Base-by-base conservation (phyloP, 164 flowering plant genomes). In the Houttuynia cordata region DNA sequence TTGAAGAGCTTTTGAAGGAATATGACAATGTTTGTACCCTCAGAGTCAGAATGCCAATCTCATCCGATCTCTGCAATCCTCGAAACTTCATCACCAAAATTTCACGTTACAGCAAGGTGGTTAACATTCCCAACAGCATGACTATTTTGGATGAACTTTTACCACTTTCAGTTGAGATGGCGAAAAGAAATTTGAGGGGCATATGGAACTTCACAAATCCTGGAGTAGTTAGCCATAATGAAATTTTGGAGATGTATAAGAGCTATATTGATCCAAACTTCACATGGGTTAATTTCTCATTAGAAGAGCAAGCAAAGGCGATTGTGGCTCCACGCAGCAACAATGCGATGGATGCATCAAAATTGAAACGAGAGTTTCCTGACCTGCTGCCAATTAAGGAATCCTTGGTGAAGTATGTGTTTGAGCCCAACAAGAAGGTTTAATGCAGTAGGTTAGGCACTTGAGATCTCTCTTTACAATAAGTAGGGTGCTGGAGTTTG, bases 171-270 rank as follows among this genome's bases (percentile, higher is more conserved):
- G 70, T 83, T 54, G 86, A 83, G 79, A 83, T 83, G 88, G 88
- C 86, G 25, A 83, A 83, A 68, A 60, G 84, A 58, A 80, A 81
- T 69, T 67, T 72, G 66, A 77, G 68, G 62, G 88, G 88, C 0
- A 80, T 83, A 24, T 83, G 81, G 81, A 83, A 83, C 76, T 83
- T 81, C 75, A 83, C 88, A 37, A 83, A 83, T 68, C 88, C 85
- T 1, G 88, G 85, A 4, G 83, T 76, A 21, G 83, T 79, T 53
- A 83, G 88, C 78, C 88, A 83, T 45, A 83, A 83, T 42, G 88
- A 83, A 76, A 79, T 83, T 55, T 72, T 83, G 30, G 86, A 80
- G 76, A 81, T 83, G 88, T 83, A 83, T 77, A 76, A 70, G 72
- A 51, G 24, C 4, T 83, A 83, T 63, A 81, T 83, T 22, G 77